These are phyloP conservation scores for Orbilia javanica DNA, from an alignment of 2,329 filamentous ascomycete genomes.

Conservation along the genomic window DNA sequence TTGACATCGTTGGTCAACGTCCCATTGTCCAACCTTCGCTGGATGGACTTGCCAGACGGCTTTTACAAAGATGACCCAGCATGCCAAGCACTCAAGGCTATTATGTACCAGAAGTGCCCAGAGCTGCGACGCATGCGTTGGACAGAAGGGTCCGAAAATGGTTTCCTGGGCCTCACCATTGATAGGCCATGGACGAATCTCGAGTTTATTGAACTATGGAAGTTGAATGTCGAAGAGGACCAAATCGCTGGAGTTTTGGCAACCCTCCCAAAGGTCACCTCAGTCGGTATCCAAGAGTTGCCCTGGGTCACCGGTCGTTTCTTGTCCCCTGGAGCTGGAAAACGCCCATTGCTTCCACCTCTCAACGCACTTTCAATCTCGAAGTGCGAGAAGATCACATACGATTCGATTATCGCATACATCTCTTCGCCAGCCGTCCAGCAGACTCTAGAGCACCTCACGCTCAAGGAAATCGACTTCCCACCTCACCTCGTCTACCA, in stretches of 20 bases:
- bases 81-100: constrained; percentile 81
- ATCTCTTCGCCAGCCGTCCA: constrained; percentile 71
- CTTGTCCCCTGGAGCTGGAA: constrained; percentile 75
- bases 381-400: constrained; percentile 78
- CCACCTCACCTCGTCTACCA: constrained; percentile 65
- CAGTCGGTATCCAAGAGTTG: constrained; percentile 80
- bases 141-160: constrained; percentile 79
- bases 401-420: constrained; percentile 77
- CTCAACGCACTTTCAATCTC: constrained; percentile 80
- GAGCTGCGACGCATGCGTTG: constrained; percentile 92
- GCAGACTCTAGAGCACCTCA: constrained; percentile 77
- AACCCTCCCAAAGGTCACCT: constrained; percentile 75
- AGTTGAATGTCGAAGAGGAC: constrained; percentile 77
- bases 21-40: constrained; percentile 80
- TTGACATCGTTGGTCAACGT: constrained; percentile 88
- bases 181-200: constrained; percentile 77
- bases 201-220: constrained; percentile 78
- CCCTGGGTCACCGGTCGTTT: constrained; percentile 80
- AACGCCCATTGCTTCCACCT: constrained; percentile 76
- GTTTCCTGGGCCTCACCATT: constrained; percentile 77
- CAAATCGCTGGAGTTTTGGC: constrained; percentile 79
- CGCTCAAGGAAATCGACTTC: constrained; percentile 78
- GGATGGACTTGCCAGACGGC: constrained; percentile 90
- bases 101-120: constrained; percentile 84
- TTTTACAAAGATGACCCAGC: constrained; percentile 83